These are phyloP conservation scores for Tripterygium wilfordii DNA, from an alignment of 177 flowering plant species.

Conservation along the genomic window DNA sequence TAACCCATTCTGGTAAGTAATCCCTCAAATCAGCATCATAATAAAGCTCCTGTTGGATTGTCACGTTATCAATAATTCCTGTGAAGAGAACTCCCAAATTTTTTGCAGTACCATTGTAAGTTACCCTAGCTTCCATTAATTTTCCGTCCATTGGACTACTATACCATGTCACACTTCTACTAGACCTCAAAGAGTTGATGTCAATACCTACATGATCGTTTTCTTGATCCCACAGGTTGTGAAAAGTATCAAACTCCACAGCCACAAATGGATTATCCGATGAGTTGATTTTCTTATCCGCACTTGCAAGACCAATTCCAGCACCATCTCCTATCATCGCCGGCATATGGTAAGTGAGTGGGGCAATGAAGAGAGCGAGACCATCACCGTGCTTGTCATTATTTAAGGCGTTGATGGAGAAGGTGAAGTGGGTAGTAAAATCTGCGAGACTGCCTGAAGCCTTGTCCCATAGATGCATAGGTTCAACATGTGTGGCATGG, in stretches of 20 bases:
- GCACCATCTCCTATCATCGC: conserved; percentile 9
- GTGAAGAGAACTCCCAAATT: conserved; percentile 29
- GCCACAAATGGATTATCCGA: conserved; percentile 14
- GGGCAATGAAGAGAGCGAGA: conserved; percentile 32
- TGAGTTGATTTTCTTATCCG: background rate
- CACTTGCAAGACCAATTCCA: conserved; percentile 14
- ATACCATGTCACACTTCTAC: conserved; percentile 7
- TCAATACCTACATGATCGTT: conserved; percentile 30
- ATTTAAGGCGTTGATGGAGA: conserved; percentile 11
- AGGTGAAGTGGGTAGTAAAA: conserved; percentile 32
- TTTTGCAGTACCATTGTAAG: conserved; percentile 24
- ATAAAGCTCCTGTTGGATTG: background rate
- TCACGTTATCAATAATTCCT: background rate
- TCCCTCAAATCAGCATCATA: conserved; percentile 21
- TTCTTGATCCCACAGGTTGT: conserved; percentile 10
- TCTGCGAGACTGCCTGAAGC: conserved; percentile 13
- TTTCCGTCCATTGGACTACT: conserved; percentile 3
- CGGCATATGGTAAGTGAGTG: too few relatives aligned
- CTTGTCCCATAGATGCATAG: conserved; percentile 21
- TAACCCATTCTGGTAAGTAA: conserved; percentile 26
- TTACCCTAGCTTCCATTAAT: conserved; percentile 14
- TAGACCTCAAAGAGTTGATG: conserved; percentile 20
- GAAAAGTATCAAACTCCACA: conserved; percentile 31
- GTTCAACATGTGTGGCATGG: conserved; percentile 11
- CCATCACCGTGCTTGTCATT: conserved; percentile 16